Evolutionary conservation across 2,329 filamentous ascomycete genomes (phyloP).

Genomic region (Arthroderma sp.): DNA sequence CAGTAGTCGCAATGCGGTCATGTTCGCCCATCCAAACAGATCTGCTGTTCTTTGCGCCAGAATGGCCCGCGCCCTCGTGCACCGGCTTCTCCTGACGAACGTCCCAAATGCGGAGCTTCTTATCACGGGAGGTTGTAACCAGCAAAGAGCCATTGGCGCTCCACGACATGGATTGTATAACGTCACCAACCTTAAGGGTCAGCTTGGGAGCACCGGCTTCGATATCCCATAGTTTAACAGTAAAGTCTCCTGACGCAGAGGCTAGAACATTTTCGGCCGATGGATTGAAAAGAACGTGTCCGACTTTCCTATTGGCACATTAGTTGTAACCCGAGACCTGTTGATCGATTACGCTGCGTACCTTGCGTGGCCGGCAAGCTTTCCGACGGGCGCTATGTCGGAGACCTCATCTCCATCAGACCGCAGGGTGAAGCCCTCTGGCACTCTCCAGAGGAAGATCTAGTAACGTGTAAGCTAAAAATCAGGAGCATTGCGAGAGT

Average conservation of each 20-base stretch:
- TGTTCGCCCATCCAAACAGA: constrained; percentile 96
- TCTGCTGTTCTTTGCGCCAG: constrained; percentile 93
- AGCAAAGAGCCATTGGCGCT: constrained; percentile 76
- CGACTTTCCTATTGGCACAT: constrained; percentile 60
- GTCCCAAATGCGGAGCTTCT: constrained; percentile 97
- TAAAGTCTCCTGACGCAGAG: constrained; percentile 87
- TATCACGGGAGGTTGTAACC: constrained; percentile 90
- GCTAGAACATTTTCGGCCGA: constrained; percentile 90
- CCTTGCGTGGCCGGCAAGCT: constrained; percentile 77
- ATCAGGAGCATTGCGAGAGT: constrained; percentile 53
- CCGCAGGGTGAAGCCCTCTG: constrained; percentile 70
- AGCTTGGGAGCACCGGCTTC: constrained; percentile 61
- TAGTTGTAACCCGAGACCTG: constrained; percentile 12
- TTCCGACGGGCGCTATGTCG: constrained; percentile 68
- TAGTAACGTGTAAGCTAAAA: constrained; percentile 9
- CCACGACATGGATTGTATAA: constrained; percentile 93
- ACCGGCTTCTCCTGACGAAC: constrained; percentile 80
- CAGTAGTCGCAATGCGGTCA: constrained; percentile 88
- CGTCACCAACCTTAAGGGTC: constrained; percentile 73
- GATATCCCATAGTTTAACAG: constrained; percentile 92
- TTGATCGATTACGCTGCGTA: constrained; percentile 27
- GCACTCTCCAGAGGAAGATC: constrained; percentile 92
- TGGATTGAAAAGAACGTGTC: constrained; percentile 95
- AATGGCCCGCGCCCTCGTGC: constrained; percentile 73
- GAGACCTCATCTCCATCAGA: constrained; percentile 72